Evolutionary conservation across 78 protist species (phyloP).

Genomic region (Parvularia atlantis): DNA sequence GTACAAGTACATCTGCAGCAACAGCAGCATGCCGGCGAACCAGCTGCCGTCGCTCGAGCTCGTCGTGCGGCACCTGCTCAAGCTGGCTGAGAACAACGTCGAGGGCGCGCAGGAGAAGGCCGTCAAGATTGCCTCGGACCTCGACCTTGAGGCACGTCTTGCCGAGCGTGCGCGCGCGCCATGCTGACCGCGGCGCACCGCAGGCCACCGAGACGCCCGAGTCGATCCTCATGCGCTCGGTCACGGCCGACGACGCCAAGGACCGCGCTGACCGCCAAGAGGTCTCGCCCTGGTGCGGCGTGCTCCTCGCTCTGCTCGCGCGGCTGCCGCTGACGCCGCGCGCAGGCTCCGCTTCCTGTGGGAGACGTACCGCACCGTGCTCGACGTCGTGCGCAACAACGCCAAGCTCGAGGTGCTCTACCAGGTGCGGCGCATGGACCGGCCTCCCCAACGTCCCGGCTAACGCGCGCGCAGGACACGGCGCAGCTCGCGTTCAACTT

Average conservation of each 20-base stretch:
- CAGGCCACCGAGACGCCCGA: conserved; percentile 55
- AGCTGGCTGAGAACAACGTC: neutral
- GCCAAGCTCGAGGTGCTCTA: conserved; percentile 55
- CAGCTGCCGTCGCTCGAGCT: conserved; percentile 24
- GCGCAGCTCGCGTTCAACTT: conserved; percentile 60
- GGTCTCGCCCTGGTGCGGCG: conserved; percentile 56
- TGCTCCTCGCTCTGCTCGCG: too few species aligned
- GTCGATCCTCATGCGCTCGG: conserved; percentile 16
- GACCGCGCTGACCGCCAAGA: conserved; percentile 35
- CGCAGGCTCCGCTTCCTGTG: conserved; percentile 59
- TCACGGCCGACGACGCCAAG: conserved; percentile 18
- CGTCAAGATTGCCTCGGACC: neutral
- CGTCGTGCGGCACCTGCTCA: conserved; percentile 17
- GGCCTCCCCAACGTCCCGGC: neutral
- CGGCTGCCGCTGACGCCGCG: too few species aligned
- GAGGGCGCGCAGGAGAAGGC: conserved; percentile 15
- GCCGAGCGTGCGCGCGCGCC: neutral
- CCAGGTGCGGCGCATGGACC: conserved; percentile 29
- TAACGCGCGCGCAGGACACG: neutral
- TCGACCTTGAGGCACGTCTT: neutral
- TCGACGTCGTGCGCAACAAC: conserved; percentile 67
- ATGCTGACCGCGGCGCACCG: conserved; percentile 9
- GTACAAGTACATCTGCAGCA: conserved; percentile 39
- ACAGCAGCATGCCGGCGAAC: too few species aligned
- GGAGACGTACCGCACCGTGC: conserved; percentile 70